These are phyloP conservation scores for Pulicaria dysenterica DNA, from an alignment of 129 eudicot species.

Conservation along the genomic window DNA sequence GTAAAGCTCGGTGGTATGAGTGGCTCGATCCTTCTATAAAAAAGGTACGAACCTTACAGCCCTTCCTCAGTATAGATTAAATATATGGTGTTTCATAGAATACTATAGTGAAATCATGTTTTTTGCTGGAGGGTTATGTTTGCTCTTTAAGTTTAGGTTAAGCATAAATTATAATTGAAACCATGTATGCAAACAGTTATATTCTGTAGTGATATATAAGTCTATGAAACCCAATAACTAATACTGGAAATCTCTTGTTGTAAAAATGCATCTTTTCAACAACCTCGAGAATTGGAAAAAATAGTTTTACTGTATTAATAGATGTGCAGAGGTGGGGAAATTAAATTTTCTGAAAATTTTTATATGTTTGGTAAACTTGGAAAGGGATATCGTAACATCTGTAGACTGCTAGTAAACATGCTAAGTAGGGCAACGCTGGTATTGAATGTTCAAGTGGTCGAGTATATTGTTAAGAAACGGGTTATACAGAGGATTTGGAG, in stretches of 20 bases:
- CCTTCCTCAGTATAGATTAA: not conserved
- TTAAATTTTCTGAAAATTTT: too few species aligned
- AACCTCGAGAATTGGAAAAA: too few species aligned
- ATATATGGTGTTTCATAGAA: constrained; percentile 4
- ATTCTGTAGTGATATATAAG: too few species aligned
- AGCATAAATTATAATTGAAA: not conserved
- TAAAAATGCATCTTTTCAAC: too few species aligned
- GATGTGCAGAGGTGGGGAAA: too few species aligned
- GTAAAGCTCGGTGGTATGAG: constrained; percentile 99
- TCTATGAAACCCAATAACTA: too few species aligned
- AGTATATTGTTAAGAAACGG: not conserved
- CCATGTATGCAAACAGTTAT: not conserved
- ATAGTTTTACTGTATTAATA: too few species aligned
- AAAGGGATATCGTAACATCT: too few species aligned
- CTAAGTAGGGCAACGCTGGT: too few species aligned
- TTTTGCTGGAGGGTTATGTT: not conserved
- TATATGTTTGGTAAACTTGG: too few species aligned
- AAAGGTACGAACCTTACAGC: constrained; percentile 50
- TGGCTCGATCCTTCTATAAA: constrained; percentile 99
- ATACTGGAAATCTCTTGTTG: too few species aligned
- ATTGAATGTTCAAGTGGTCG: not conserved
- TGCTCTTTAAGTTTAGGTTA: not conserved
- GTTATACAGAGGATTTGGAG: not conserved
- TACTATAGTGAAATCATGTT: not conserved
- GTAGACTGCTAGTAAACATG: too few species aligned